These are phyloP conservation scores for Pyricularia pennisetigena DNA, from an alignment of 2,329 filamentous ascomycete genomes.

Conservation along the genomic window DNA sequence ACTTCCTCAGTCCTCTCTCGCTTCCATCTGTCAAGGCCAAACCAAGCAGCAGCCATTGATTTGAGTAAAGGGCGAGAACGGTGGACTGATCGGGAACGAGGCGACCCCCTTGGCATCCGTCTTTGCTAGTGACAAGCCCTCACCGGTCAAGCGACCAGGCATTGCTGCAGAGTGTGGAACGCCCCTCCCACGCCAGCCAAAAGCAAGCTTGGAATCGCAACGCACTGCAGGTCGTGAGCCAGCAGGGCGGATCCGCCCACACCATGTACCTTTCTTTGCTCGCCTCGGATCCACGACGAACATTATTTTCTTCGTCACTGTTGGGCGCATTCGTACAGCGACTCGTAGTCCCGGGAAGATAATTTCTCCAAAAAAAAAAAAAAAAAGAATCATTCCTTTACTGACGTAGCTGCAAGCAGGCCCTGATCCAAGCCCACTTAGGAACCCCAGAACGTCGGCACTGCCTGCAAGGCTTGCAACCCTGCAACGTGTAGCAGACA, in stretches of 20 bases:
- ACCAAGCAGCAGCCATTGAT: constrained; percentile 3
- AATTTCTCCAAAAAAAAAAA: constrained; percentile 13
- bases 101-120: background rate
- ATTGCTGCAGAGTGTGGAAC: constrained; percentile 1
- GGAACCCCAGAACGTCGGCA: constrained; percentile 26
- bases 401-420: constrained; percentile 39
- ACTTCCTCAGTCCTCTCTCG: background rate
- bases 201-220: background rate
- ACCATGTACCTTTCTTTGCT: background rate
- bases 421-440: constrained; percentile 9
- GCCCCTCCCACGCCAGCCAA: background rate
- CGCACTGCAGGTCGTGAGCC: background rate
- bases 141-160: background rate
- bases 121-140: background rate
- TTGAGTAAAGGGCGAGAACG: background rate
- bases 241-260: constrained; percentile 2
- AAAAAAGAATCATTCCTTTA: constrained; percentile 19
- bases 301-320: background rate
- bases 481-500: constrained; percentile 54
- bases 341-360: constrained; percentile 1
- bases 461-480: constrained; percentile 41
- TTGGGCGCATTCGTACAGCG: background rate
- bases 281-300: constrained; percentile 1
- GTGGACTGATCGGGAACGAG: background rate
- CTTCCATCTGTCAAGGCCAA: constrained; percentile 10